Evolutionary conservation across 805 yeast species (phyloP), one percentile per base, ranked within the genome.

Genomic region (Isabelozyma gotoi): DNA sequence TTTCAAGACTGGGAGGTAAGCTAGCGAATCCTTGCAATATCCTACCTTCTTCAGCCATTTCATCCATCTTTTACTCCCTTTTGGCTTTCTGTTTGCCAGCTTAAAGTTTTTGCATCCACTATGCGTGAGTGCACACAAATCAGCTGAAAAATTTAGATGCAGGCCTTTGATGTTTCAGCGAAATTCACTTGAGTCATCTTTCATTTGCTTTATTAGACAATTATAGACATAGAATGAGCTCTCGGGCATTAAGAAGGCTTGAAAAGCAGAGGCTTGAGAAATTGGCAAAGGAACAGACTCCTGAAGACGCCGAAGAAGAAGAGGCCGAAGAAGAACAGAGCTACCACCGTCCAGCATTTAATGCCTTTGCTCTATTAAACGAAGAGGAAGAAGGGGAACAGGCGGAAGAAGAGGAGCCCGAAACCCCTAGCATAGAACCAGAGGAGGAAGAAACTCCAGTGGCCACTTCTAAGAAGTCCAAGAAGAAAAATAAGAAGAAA

Each of bases 311-410:
- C 12, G 51, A 50, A 2, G 48, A 40, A 6, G 44, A 37, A 7
- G 51, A 46, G 5, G 52, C 48, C 19, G 57, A 49, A 5, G 56
- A 52, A 11, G 56, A 44, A 7, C 47, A 42, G 41, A 39, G 16
- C 51, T 57, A 42, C 8, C n/a, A n/a, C n/a, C 51, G 40, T 40
- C 46, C 54, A 17, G 46, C 56, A 29, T 57, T 57, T 50, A 74
- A 77, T 57, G 78, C 77, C 1, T 77, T 77, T 63, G 76, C 76
- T 2, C 57, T 75, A 16, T 53, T 77, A 32, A 60, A 58, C 27
- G 70, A 49, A 2, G 66, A 55, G 12, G 29, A 24, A 24, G 60
- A 50, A 1, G 56, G 49, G 2, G 51, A 45, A 16, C 51, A 53
- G 3, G 55, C 31, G 19, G 49, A 36, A 14, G 53, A 48, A 5